Percentiles rank a stretch among this genome's conserved stretches.
Evolutionary conservation across 495 filamentous ascomycete genomes (phyloP).

Genomic region (Cladorrhinum samala): DNA sequence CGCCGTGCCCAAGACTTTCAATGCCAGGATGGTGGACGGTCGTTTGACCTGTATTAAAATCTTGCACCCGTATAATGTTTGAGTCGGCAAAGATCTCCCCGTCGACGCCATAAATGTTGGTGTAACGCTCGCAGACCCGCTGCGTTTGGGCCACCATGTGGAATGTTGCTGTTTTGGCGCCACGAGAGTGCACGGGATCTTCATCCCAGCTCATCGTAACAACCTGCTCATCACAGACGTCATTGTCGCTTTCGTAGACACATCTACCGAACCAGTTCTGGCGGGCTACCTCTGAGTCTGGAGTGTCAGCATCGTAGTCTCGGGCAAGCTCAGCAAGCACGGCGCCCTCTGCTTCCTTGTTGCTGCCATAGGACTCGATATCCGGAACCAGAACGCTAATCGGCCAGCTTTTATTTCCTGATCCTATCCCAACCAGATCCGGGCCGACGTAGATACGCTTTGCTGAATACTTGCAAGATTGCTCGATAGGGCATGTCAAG

Average conservation of each 20-base stretch:
- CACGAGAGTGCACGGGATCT: constrained; percentile 47
- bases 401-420: constrained; percentile 68
- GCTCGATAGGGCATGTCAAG: constrained; percentile 65
- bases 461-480: constrained; percentile 74
- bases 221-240: constrained; percentile 84
- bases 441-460: constrained; percentile 67
- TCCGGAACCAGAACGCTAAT: constrained; percentile 83
- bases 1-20: constrained; percentile 64
- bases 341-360: constrained; percentile 31
- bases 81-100: constrained; percentile 84
- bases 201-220: constrained; percentile 84
- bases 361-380: constrained; percentile 63
- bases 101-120: constrained; percentile 71
- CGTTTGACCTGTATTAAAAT: constrained; percentile 54
- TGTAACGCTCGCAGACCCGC: constrained; percentile 76
- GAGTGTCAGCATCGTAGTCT: constrained; percentile 56
- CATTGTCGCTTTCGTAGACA: constrained; percentile 87
- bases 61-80: constrained; percentile 54
- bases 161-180: constrained; percentile 78
- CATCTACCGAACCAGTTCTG: constrained; percentile 88
- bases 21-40: constrained; percentile 47
- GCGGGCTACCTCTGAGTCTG: constrained; percentile 48
- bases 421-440: constrained; percentile 36
- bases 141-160: constrained; percentile 93
- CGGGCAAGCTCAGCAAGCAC: constrained; percentile 52